Percentiles rank a stretch among this genome's conserved stretches.
Evolutionary conservation across 805 yeast species (phyloP).

Genomic region (Komagataella mondaviorum): DNA sequence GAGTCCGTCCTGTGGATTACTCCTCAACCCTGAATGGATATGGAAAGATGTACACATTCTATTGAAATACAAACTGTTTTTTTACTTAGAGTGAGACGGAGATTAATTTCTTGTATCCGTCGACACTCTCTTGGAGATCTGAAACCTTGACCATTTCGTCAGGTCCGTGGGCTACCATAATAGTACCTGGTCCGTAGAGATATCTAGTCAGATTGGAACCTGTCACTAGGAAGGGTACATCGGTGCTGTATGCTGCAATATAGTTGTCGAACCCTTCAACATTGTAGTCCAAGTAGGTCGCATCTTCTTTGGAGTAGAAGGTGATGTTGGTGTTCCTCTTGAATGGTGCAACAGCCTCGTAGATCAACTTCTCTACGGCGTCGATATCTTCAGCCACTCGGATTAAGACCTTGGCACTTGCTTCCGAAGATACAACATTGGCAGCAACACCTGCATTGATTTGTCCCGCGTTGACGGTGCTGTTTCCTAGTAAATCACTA

Average conservation of each 20-base stretch:
- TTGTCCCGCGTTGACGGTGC: conserved; percentile 49
- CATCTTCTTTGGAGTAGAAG: conserved; percentile 15
- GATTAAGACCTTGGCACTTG: conserved; percentile 32
- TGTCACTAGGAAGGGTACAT: conserved; percentile 27
- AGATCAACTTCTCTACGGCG: conserved; percentile 21
- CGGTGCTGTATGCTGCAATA: conserved; percentile 22
- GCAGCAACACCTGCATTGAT: conserved; percentile 51
- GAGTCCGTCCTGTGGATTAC: conserved; percentile 13
- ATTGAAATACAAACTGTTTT: neutral
- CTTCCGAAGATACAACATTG: conserved; percentile 51
- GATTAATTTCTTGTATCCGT: conserved; percentile 35
- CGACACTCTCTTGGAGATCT: conserved; percentile 36
- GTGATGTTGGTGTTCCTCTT: conserved; percentile 11
- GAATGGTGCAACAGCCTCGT: conserved; percentile 17
- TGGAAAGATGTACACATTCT: conserved; percentile 14
- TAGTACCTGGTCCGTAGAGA: conserved; percentile 57
- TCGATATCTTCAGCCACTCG: conserved; percentile 39
- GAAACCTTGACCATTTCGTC: conserved; percentile 35
- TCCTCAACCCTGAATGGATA: conserved; percentile 13
- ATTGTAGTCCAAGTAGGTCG: conserved; percentile 37
- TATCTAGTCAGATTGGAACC: conserved; percentile 26
- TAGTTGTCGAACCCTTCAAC: conserved; percentile 51
- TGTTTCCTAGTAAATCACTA: conserved; percentile 39
- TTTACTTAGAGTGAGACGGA: conserved; percentile 1
- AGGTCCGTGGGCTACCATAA: conserved; percentile 46